Conservation (phyloP, 192 early-diverging fungal species). For the Fimicolochytrium jonesii region DNA sequence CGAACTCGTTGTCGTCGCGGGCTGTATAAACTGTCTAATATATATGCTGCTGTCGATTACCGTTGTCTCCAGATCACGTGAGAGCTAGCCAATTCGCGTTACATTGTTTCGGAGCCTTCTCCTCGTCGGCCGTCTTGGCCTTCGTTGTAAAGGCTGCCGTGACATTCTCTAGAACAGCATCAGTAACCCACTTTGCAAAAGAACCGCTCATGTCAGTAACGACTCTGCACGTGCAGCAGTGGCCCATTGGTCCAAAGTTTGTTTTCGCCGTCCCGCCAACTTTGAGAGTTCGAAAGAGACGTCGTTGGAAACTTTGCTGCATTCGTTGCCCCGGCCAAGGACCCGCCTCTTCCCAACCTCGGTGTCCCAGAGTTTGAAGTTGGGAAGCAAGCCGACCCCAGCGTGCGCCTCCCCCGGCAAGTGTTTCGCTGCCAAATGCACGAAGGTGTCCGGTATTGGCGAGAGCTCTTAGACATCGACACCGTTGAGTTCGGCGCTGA, state of each 20-base stretch:
- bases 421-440: not conserved
- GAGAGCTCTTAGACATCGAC: not conserved
- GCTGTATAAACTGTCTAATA: too few relatives aligned
- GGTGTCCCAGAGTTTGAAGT: not conserved
- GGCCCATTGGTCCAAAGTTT: not conserved
- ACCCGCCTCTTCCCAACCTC: slow-evolving; percentile 2
- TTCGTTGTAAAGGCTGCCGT: too few relatives aligned
- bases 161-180: not conserved
- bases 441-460: not conserved
- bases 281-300: slow-evolving; percentile 2
- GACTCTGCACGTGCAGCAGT: slow-evolving; percentile 2
- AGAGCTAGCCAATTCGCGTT: too few relatives aligned
- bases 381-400: slow-evolving; percentile 4
- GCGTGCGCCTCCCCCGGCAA: not conserved
- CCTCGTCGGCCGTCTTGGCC: too few relatives aligned
- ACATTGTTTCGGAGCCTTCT: too few relatives aligned
- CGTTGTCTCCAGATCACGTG: too few relatives aligned
- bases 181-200: not conserved
- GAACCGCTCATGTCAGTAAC: slow-evolving; percentile 1
- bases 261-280: slow-evolving; percentile 1
- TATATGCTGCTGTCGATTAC: too few relatives aligned
- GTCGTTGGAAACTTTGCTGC: not conserved
- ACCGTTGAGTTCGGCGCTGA: not conserved
- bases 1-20: too few relatives aligned
- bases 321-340: slow-evolving; percentile 3